Conservation (phyloP, 371 early-diverging fungal genomes). For the Batrachochytrium dendrobatidis region DNA sequence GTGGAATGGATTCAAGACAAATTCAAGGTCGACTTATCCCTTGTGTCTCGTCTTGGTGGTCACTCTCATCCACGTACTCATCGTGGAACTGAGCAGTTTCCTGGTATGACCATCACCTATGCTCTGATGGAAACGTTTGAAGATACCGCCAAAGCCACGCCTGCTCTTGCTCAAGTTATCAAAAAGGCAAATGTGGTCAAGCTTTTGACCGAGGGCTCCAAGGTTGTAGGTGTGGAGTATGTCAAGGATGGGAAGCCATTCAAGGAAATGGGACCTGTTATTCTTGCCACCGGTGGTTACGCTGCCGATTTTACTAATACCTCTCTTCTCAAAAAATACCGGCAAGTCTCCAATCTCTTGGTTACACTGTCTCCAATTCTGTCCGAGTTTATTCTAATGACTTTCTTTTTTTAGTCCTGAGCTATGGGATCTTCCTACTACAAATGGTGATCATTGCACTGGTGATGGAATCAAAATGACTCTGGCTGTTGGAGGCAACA, state of each 20-base stretch:
- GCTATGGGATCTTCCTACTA: constrained; percentile 63
- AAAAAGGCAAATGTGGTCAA: constrained; percentile 67
- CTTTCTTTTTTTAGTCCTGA: constrained; percentile 66
- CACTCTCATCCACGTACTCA: constrained; percentile 80
- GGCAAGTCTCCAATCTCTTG: constrained; percentile 18
- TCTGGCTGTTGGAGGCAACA: constrained; percentile 68
- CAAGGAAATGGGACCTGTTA: constrained; percentile 63
- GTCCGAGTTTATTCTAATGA: constrained; percentile 1
- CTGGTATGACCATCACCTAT: constrained; percentile 93
- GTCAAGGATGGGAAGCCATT: constrained; percentile 46
- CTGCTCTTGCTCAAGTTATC: constrained; percentile 65
- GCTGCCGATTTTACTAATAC: constrained; percentile 43
- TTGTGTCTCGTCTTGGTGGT: constrained; percentile 86
- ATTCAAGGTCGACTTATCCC: constrained; percentile 76
- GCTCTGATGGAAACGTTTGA: constrained; percentile 84
- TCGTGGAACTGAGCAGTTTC: constrained; percentile 90
- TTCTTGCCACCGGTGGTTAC: constrained; percentile 90
- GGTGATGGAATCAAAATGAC: constrained; percentile 95
- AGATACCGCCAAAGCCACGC: constrained; percentile 59
- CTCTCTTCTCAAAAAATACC: constrained; percentile 44
- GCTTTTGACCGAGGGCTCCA: constrained; percentile 31
- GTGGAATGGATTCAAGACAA: constrained; percentile 90
- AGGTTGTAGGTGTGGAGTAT: constrained; percentile 78
- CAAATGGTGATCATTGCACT: constrained; percentile 92
- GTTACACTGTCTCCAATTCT: constrained; percentile 10